Evolutionary conservation across 192 early-diverging fungal genomes (phyloP).

Genomic region (Backusella tarrabulga): DNA sequence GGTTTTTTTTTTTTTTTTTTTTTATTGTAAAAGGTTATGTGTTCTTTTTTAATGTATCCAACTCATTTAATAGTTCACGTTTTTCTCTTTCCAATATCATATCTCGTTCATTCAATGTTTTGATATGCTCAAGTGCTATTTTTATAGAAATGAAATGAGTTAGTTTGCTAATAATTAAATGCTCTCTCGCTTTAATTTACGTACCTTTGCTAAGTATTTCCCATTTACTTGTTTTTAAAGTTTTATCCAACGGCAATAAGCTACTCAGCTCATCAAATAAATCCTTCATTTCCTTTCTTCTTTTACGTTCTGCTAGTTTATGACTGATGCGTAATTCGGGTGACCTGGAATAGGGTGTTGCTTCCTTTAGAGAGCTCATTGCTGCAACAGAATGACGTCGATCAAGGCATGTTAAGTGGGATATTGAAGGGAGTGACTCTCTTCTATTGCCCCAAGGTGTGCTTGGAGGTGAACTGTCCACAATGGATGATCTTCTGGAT

Average conservation of each 20-base stretch:
- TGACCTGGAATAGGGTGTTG: constrained; percentile 60
- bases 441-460: constrained; percentile 16
- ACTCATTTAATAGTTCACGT: constrained; percentile 11
- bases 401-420: constrained; percentile 12
- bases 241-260: constrained; percentile 73
- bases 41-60: constrained; percentile 6
- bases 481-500: constrained; percentile 15
- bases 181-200: background rate
- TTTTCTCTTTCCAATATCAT: constrained; percentile 42
- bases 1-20: too few species aligned
- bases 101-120: constrained; percentile 41
- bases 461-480: constrained; percentile 11
- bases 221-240: constrained; percentile 85
- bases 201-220: constrained; percentile 85
- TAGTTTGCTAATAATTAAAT: background rate
- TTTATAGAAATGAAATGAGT: background rate
- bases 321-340: constrained; percentile 81
- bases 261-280: constrained; percentile 83
- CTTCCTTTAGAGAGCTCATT: background rate
- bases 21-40: background rate
- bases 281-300: constrained; percentile 88
- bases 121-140: constrained; percentile 55
- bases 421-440: constrained; percentile 17
- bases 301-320: constrained; percentile 84
- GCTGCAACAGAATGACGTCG: constrained; percentile 31